Evolutionary conservation across 441 rosid species (phyloP).

Genomic region (Aleurites moluccanus): DNA sequence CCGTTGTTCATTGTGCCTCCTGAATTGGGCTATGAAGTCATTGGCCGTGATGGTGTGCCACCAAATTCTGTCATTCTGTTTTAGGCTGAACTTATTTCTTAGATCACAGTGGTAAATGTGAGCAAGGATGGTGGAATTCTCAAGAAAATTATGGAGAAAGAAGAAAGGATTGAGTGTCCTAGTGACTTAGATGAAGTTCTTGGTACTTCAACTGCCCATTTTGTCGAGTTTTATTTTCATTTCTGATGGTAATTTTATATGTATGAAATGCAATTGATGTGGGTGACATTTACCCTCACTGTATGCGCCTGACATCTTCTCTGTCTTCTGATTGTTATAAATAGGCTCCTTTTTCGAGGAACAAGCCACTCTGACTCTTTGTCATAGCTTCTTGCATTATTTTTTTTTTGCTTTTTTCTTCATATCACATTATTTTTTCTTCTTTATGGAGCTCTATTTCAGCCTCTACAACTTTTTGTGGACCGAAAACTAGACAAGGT

Average conservation of each 20-base stretch:
- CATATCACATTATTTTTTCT: too few relatives aligned
- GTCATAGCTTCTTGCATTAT: too few relatives aligned
- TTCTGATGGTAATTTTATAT: conserved; percentile 2
- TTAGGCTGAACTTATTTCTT: conserved; percentile 55
- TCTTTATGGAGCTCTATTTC: too few relatives aligned
- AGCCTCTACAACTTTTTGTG: too few relatives aligned
- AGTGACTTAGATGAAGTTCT: conserved; percentile 65
- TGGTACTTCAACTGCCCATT: conserved; percentile 34
- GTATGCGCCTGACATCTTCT: too few relatives aligned
- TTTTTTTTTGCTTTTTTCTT: too few relatives aligned
- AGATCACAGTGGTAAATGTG: conserved; percentile 56
- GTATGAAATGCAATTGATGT: neutral
- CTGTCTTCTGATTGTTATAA: too few relatives aligned
- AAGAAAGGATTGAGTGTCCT: conserved; percentile 41
- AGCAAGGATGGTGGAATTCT: conserved; percentile 56
- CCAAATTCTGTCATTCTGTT: conserved; percentile 43
- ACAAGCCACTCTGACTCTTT: too few relatives aligned
- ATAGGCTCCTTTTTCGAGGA: too few relatives aligned
- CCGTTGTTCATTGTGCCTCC: conserved; percentile 57
- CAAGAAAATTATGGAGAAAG: conserved; percentile 53
- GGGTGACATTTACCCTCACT: too few relatives aligned
- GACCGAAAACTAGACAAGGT: too few relatives aligned
- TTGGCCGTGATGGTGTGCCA: conserved; percentile 42
- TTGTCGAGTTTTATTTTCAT: conserved; percentile 17
- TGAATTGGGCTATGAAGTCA: conserved; percentile 45